These are phyloP conservation scores for Hevea brasiliensis DNA, from an alignment of 345 rosid genomes.

Conservation along the genomic window DNA sequence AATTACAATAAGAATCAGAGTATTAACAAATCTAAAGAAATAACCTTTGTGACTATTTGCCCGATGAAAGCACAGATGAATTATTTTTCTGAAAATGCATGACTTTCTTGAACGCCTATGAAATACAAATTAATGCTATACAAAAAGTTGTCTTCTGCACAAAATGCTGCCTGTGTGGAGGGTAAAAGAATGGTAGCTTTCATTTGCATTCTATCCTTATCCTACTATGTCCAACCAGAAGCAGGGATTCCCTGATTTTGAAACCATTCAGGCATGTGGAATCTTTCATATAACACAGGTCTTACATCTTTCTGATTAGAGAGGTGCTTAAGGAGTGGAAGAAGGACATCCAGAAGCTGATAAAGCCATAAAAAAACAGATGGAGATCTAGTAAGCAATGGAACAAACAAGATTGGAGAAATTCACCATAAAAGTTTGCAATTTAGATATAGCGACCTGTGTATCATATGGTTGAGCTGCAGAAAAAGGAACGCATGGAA, in stretches of 20 bases:
- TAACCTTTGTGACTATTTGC: slow-evolving; percentile 21
- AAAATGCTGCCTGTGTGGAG: slow-evolving; percentile 20
- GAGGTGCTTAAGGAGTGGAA: slow-evolving; percentile 90
- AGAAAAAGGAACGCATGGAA: slow-evolving; percentile 92
- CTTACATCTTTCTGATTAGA: slow-evolving; percentile 80
- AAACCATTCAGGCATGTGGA: slow-evolving; percentile 97
- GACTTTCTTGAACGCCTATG: slow-evolving; percentile 14
- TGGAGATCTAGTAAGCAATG: slow-evolving; percentile 1
- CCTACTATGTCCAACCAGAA: slow-evolving; percentile 42
- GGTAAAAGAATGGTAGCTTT: slow-evolving; percentile 15
- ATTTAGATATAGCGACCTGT: slow-evolving; percentile 48
- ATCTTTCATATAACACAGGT: slow-evolving; percentile 64
- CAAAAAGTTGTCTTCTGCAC: slow-evolving; percentile 23
- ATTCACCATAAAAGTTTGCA: background rate
- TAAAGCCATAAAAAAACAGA: slow-evolving; percentile 2
- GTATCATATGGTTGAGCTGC: slow-evolving; percentile 75
- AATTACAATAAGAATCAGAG: slow-evolving; percentile 28
- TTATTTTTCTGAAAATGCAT: slow-evolving; percentile 2
- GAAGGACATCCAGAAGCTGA: slow-evolving; percentile 89
- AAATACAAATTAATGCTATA: slow-evolving; percentile 28
- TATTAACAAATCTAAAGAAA: slow-evolving; percentile 27
- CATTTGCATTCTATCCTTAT: background rate
- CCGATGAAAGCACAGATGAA: slow-evolving; percentile 20
- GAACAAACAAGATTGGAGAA: slow-evolving; percentile 2
- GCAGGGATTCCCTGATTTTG: slow-evolving; percentile 89